Evolutionary conservation across 2,329 filamentous ascomycete species (phyloP), one percentile per base, ranked within the genome.

Genomic region (Aspergillus felis): DNA sequence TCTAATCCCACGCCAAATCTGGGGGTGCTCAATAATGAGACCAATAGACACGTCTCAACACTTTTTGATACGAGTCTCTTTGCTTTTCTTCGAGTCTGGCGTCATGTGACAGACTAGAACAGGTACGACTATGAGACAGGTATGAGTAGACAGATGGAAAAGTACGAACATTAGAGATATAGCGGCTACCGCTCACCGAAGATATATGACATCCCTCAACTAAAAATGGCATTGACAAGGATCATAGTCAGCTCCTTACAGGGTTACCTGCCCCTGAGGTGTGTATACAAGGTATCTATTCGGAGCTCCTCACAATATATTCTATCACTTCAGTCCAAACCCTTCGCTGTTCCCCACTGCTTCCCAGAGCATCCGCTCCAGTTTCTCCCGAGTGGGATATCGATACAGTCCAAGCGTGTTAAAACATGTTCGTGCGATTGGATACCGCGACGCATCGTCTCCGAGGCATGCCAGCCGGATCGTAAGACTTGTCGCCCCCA

Each of bases 291-390:
- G 20, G 42, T 47, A 12, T 47, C 44, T 20, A 24, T 12, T 27
- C 24, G 14, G 32, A 32, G 32, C 7, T 38, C 17, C 14, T 5
- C 14, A 7, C 14, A 38, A 38, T 5, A 38, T 35, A 47, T 14
- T 47, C 10, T 12, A 52, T 63, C 54, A 73, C 60, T 92, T 94
- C 72, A 97, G 80, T 32, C 92, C 92, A 81, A 97, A 97, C 2
- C 92, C 92, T 72, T 96, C 91, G 68, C 92, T 95, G 74, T 92
- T 91, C 62, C 85, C 80, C n/a, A 96, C 91, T 3, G 92, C 92
- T 61, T 85, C 84, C 91, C 92, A 96, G 32, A 97, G 77, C 78
- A 87, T 86, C 53, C 74, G 76, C 71, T 91, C 88, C 58, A 96
- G 72, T 63, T 84, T 87, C 68, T 86, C 81, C 64, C 81, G 84